A percentile compares a stretch with the other conserved stretches of the same genome.
Evolutionary conservation across 2,329 filamentous ascomycete species (phyloP).

Genomic region (Calonectria fujianensis): DNA sequence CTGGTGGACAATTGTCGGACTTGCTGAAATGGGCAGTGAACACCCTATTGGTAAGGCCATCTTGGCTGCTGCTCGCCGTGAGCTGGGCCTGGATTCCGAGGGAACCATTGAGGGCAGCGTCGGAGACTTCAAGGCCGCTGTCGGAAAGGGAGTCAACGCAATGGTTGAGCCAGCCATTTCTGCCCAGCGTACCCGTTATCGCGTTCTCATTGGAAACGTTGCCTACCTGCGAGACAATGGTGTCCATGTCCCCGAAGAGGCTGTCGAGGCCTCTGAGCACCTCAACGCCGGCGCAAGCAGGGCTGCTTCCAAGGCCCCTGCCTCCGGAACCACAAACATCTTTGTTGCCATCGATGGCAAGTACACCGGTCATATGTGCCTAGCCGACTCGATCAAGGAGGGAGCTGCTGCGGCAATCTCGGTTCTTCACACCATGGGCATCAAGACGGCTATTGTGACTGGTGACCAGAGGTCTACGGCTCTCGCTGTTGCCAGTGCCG

Average conservation of each 20-base stretch:
- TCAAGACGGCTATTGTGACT: conserved; percentile 93
- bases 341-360: conserved; percentile 90
- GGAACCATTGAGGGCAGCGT: conserved; percentile 87
- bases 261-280: conserved; percentile 77
- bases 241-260: conserved; percentile 78
- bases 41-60: conserved; percentile 97
- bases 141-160: conserved; percentile 91
- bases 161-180: conserved; percentile 84
- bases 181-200: conserved; percentile 82
- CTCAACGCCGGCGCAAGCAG: conserved; percentile 68
- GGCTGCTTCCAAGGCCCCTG: conserved; percentile 58
- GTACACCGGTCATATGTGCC: conserved; percentile 88
- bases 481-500: conserved; percentile 85
- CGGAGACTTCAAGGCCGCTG: conserved; percentile 87
- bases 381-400: conserved; percentile 94
- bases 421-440: conserved; percentile 88
- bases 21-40: conserved; percentile 97
- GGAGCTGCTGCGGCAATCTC: conserved; percentile 87
- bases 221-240: conserved; percentile 83
- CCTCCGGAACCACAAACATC: conserved; percentile 89
- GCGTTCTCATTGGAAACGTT: conserved; percentile 89
- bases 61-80: conserved; percentile 81
- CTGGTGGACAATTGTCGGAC: conserved; percentile 97
- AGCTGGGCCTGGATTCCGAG: conserved; percentile 83
- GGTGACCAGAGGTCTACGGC: conserved; percentile 93